Evolutionary conservation across 192 early-diverging fungal genomes (phyloP), one percentile per base, ranked within the genome.

Genomic region (Umbelopsis ramanniana): DNA sequence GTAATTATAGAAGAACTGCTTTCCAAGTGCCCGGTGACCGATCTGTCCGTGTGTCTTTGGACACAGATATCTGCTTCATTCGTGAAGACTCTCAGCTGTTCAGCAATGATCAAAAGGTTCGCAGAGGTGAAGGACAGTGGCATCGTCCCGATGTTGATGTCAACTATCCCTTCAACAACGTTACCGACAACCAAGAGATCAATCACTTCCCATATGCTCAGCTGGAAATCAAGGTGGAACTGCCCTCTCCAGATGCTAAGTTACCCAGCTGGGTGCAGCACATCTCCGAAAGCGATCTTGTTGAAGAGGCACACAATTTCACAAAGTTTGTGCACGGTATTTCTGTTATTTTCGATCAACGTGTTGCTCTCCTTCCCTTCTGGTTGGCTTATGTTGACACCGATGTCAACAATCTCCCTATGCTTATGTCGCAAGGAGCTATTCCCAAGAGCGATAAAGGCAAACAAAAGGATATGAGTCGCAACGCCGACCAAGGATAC

Each of bases 11-110:
- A 81, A 90, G 98, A 74, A 97, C 96, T 12, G 98, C 98, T n/a
- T 99, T 99, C 87, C 98, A 99, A 82, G 87, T 99, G 37, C 98
- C 98, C 4, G 96, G 95, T 23, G 98, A 99, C 83, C 88, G 93
- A 7, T 84, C 92, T 22, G 97, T 98, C 60, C 90, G 98, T 48
- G 95, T 99, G 57, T 96, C 95, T 17, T 84, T 99, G 6, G 98
- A 99, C 79, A 96, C 96, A 0, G 95, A 99, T 73, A 83, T 99
- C 57, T 93, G 92, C 71, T 94, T 98, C 86, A 92, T 97, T 72
- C 93, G 98, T 33, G 98, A 99, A 76, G 98, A 99, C 80, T 86
- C 90, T 47, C 80, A 84, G 70, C 43, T 81, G 3, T 81, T 74
- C 43, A 17, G 70, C 26, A 57, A 79, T 23, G 90, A 93, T 74